These are phyloP conservation scores for Actinomucor elegans DNA, from an alignment of 371 early-diverging fungal species.

Conservation along the genomic window DNA sequence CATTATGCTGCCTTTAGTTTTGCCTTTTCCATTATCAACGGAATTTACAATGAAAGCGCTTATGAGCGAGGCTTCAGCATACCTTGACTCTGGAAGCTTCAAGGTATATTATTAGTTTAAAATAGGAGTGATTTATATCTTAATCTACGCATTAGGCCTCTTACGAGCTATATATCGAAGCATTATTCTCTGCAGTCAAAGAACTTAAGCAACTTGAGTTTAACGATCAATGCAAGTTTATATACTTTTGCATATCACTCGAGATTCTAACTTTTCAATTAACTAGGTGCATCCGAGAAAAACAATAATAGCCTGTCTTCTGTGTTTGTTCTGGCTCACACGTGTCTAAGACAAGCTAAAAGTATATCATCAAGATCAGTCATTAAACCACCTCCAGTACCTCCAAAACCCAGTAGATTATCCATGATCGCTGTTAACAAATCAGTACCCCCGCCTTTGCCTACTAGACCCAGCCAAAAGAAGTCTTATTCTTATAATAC, in stretches of 20 bases:
- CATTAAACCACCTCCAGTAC: constrained; percentile 25
- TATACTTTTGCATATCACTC: too few species aligned
- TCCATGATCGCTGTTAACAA: constrained; percentile 2
- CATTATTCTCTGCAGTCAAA: constrained; percentile 21
- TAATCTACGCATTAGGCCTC: constrained; percentile 37
- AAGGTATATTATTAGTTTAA: constrained; percentile 10
- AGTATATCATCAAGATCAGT: constrained; percentile 14
- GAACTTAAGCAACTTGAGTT: constrained; percentile 43
- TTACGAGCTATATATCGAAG: constrained; percentile 40
- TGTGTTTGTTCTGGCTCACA: constrained; percentile 29
- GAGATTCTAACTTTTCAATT: background rate
- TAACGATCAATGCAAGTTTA: constrained; percentile 37
- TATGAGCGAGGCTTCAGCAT: constrained; percentile 17
- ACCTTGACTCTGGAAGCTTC: constrained; percentile 10
- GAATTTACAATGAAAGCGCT: constrained; percentile 18
- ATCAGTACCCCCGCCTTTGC: constrained; percentile 33
- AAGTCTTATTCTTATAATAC: too few species aligned
- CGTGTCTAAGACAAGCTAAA: constrained; percentile 35
- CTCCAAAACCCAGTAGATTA: constrained; percentile 28
- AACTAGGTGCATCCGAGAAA: constrained; percentile 3
- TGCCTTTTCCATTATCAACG: constrained; percentile 11
- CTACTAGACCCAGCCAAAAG: constrained; percentile 31
- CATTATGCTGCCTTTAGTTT: background rate
- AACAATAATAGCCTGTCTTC: constrained; percentile 17
- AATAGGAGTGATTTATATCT: background rate